Conservation (phyloP, 257 asterid species). For the Gentiana dahurica region DNA sequence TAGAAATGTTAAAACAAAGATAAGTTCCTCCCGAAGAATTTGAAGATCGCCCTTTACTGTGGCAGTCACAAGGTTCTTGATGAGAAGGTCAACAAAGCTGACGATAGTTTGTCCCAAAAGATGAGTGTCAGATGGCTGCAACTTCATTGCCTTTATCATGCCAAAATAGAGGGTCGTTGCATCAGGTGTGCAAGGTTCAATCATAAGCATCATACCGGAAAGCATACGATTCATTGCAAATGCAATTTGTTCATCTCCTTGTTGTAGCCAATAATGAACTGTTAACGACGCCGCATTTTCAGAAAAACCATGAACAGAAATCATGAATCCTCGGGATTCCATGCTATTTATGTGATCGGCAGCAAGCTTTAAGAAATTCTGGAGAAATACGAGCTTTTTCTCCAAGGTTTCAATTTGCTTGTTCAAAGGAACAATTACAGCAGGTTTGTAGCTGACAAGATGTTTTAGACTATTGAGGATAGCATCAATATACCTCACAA, state of each 20-base stretch:
- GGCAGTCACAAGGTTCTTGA: not conserved
- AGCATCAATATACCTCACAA: not conserved
- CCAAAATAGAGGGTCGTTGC: not conserved
- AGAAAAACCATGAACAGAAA: not conserved
- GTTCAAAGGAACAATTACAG: not conserved
- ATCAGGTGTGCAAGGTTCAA: not conserved
- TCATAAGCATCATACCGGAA: not conserved
- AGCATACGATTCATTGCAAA: not conserved
- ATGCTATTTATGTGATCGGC: not conserved
- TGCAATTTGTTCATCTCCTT: not conserved
- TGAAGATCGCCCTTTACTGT: not conserved
- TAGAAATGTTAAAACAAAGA: conserved; percentile 1
- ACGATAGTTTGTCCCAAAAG: not conserved
- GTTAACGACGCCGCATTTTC: not conserved
- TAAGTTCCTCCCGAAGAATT: conserved; percentile 4
- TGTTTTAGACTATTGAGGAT: not conserved
- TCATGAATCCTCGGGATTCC: not conserved
- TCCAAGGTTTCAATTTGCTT: not conserved
- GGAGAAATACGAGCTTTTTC: not conserved
- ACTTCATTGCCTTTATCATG: not conserved
- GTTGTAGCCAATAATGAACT: not conserved
- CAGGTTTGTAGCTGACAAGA: not conserved
- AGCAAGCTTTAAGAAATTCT: not conserved
- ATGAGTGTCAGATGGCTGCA: not conserved
- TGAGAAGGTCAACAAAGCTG: not conserved